phyloP scores from a whole-genome alignment of 495 filamentous ascomycete species.

The Sporormia fimetaria region DNA sequence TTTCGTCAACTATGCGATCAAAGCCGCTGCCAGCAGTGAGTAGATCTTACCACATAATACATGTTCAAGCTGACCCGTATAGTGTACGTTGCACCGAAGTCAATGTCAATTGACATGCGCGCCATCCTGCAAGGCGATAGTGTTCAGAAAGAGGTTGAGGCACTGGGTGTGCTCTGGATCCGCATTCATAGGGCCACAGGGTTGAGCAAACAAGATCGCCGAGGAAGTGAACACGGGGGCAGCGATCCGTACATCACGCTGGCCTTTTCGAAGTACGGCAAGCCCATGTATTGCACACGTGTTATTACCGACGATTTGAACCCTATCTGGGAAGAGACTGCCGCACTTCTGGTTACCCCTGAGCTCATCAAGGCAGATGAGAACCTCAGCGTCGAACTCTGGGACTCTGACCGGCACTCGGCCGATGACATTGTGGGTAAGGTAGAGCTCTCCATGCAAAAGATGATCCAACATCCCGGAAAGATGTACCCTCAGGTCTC shows the following conservation, averaged over 20 bases:
- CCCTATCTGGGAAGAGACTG: conserved; percentile 82
- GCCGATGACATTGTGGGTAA: conserved; percentile 93
- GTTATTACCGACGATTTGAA: conserved; percentile 93
- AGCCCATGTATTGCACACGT: conserved; percentile 94
- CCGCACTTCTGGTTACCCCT: conserved; percentile 73
- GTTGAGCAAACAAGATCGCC: conserved; percentile 81
- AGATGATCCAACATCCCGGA: conserved; percentile 86
- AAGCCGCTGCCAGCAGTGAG: conserved; percentile 57
- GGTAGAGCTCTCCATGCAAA: conserved; percentile 81
- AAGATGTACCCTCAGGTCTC: conserved; percentile 89
- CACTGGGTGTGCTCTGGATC: conserved; percentile 81
- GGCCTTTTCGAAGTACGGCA: conserved; percentile 77
- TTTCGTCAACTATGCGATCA: conserved; percentile 95
- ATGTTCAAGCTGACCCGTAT: not conserved
- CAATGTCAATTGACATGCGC: conserved; percentile 79
- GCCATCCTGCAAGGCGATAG: conserved; percentile 84
- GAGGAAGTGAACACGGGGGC: conserved; percentile 73
- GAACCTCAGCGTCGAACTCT: conserved; percentile 83
- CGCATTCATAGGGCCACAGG: conserved; percentile 78
- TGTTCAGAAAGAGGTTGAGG: conserved; percentile 76
- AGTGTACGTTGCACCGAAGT: conserved; percentile 91
- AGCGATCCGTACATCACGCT: conserved; percentile 85
- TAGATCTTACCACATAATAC: not conserved
- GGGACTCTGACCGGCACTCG: conserved; percentile 81
- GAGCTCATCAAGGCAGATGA: conserved; percentile 89